phyloP scores from a whole-genome alignment of 1,284 basidiomycete species.

The Sporisorium exsertum region DNA sequence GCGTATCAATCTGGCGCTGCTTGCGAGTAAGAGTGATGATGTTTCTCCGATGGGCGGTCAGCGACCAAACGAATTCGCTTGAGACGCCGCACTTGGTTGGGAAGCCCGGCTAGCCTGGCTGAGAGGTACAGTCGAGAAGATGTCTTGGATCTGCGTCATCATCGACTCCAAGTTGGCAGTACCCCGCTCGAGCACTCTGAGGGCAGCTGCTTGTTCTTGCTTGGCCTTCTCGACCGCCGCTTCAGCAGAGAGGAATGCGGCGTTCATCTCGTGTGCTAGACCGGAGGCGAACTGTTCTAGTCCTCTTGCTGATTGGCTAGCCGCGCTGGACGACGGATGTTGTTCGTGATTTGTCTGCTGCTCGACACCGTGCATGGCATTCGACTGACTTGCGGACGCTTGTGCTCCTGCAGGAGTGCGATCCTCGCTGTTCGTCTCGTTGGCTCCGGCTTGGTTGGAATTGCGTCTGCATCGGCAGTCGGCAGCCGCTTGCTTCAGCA shows the following conservation, averaged over 20 bases:
- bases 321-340: too few species aligned
- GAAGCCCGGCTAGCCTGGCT: background rate
- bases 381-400: too few species aligned
- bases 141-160: constrained; percentile 1
- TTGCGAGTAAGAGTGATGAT: too few species aligned
- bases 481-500: background rate
- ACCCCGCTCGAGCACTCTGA: background rate
- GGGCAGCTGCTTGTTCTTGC: background rate
- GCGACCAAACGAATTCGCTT: background rate
- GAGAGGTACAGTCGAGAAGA: background rate
- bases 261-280: background rate
- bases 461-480: background rate
- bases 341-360: too few species aligned
- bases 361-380: too few species aligned
- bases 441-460: too few species aligned
- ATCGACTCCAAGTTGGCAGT: background rate
- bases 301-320: background rate
- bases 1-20: too few species aligned
- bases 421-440: too few species aligned
- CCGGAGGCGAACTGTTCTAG: background rate
- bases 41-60: too few species aligned
- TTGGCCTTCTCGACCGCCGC: background rate
- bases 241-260: background rate
- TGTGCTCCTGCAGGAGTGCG: too few species aligned
- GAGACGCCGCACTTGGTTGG: background rate